Evolutionary conservation across 148 eudicot genomes (phyloP), one percentile per base, ranked within the genome.

Genomic region (Chenopodium suecicum): DNA sequence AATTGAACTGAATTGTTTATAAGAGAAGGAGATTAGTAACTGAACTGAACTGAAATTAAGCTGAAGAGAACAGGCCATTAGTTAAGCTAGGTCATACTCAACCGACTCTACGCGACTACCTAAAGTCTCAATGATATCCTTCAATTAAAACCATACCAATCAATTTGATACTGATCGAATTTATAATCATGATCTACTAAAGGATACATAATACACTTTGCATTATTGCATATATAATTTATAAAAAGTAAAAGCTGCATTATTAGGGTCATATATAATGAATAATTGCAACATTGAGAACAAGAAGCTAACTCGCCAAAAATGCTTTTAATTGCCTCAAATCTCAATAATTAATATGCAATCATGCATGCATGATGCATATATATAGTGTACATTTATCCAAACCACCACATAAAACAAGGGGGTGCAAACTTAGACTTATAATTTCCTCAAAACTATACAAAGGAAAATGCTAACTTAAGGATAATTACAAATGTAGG

Each of bases 391-490:
- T 8, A 78, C 52, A 37, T 50, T 54, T 27, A 29, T 22, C 60
- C 75, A 70, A 69, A 70, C 74, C 66, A 73, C 78, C 85, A 79
- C 88, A 73, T 77, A 34, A 13, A 70, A 72, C 20, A 75, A 72
- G 41, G 68, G 88, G 88, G 88, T 71, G 88, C 85, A 76, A 80
- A 78, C 56, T 52, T 77, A 79, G 66, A 73, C 69, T 60, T 67
- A 56, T n/a, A 47, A 17, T 70, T 50, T 74, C 63, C n/a, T 27
- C 62, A 44, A 56, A 62, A 48, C 86, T 84, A 64, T 75, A 84
- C 81, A 84, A 70, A 64, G 29, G 60, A 14, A 14, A 44, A 65
- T 70, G 44, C 4, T 46, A 72, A 34, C 16, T 19, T 22, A 67
- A 11, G 11, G 13, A 50, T 37, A 74, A 31, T 47, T 27, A 81